phyloP scores from a whole-genome alignment of 2,329 filamentous ascomycete genomes.

The Polytolypa hystricis region DNA sequence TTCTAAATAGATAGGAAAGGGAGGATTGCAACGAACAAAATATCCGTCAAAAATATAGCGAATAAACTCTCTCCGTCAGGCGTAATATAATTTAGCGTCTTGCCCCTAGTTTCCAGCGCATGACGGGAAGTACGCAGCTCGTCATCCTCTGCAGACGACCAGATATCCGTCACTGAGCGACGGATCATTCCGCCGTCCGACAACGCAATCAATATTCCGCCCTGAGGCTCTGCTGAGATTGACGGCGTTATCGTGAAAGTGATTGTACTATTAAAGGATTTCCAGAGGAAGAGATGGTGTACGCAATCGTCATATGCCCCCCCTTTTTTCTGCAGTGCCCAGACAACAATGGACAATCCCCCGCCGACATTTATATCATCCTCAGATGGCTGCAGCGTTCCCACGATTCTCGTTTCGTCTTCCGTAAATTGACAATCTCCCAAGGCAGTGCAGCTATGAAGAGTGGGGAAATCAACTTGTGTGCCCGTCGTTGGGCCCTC shows the following conservation, averaged over 20 bases:
- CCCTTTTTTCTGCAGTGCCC: constrained; percentile 1
- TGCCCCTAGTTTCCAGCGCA: constrained; percentile 3
- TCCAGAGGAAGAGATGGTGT: constrained; percentile 1
- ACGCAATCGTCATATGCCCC: constrained; percentile 1
- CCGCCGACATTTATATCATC: constrained; percentile 1
- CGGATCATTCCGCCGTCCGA: constrained; percentile 1
- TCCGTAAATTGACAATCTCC: constrained; percentile 4
- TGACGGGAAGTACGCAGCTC: neutral
- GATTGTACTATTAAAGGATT: constrained; percentile 1
- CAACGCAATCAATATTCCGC: constrained; percentile 2
- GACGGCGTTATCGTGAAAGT: constrained; percentile 4
- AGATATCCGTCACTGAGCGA: constrained; percentile 2
- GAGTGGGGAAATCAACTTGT: constrained; percentile 3
- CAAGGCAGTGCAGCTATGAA: constrained; percentile 1
- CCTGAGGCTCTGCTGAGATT: constrained; percentile 1
- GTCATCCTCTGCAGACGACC: constrained; percentile 1
- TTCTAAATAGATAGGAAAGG: neutral
- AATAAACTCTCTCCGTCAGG: constrained; percentile 1
- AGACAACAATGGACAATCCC: constrained; percentile 3
- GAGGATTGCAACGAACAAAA: constrained; percentile 1
- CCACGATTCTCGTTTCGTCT: constrained; percentile 1
- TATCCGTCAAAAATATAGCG: constrained; percentile 2
- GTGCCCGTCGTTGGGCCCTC: constrained; percentile 1
- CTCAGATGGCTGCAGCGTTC: neutral
- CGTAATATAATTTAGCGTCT: constrained; percentile 2